phyloP scores from a whole-genome alignment of 2,329 filamentous ascomycete genomes.

The Fusarium ambrosium region DNA sequence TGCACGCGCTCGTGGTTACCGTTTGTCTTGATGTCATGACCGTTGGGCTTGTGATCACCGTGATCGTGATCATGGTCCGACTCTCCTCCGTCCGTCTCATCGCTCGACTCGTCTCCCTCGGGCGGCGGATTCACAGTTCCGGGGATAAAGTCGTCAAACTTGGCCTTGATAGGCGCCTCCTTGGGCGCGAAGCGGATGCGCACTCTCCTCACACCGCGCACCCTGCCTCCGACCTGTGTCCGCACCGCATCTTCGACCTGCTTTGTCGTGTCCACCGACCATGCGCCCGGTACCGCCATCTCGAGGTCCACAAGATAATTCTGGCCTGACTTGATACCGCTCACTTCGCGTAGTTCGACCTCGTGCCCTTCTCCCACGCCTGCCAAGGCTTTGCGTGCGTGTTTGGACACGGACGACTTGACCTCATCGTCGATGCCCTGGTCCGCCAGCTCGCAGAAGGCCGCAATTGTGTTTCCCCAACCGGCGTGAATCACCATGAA shows the following conservation, averaged over 20 bases:
- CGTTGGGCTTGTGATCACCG: conserved; percentile 50
- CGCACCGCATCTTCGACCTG: conserved; percentile 81
- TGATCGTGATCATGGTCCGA: conserved; percentile 57
- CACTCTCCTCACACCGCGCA: conserved; percentile 86
- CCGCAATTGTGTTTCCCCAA: conserved; percentile 84
- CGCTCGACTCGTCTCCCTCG: conserved; percentile 64
- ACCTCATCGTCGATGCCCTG: conserved; percentile 89
- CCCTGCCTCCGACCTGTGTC: conserved; percentile 78
- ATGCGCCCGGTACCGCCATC: conserved; percentile 80
- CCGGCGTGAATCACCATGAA: conserved; percentile 94
- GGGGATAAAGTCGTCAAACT: conserved; percentile 83
- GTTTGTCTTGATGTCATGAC: conserved; percentile 35
- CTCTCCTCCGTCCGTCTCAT: conserved; percentile 38
- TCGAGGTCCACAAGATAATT: conserved; percentile 96
- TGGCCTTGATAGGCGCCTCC: conserved; percentile 68
- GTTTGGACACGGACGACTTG: conserved; percentile 77
- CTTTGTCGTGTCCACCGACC: conserved; percentile 79
- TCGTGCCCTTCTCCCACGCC: conserved; percentile 67
- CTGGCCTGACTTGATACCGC: conserved; percentile 94
- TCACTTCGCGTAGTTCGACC: conserved; percentile 81
- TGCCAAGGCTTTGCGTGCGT: conserved; percentile 71
- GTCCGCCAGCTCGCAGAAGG: conserved; percentile 92
- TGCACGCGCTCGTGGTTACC: conserved; percentile 40
- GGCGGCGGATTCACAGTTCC: conserved; percentile 75
- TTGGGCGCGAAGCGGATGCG: conserved; percentile 85